phyloP scores from a whole-genome alignment of 2,329 filamentous ascomycete genomes.

The Cryphonectria parasitica region DNA sequence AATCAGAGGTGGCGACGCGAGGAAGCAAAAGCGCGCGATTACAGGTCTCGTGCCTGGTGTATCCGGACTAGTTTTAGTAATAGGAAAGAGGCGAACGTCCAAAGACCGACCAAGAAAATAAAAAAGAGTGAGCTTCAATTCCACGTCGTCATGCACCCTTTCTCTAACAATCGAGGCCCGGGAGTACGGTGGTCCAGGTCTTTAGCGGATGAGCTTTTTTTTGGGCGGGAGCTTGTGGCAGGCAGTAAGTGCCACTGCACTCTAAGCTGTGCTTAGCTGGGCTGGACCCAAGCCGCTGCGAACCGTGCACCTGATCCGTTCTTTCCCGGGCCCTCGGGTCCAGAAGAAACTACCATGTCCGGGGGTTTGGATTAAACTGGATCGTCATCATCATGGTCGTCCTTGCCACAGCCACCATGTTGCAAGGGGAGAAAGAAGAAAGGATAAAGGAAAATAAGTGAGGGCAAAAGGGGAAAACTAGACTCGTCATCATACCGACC shows the following conservation, averaged over 20 bases:
- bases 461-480: neutral
- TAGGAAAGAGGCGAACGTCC: neutral
- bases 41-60: slow-evolving; percentile 15
- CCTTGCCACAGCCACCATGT: neutral
- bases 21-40: slow-evolving; percentile 14
- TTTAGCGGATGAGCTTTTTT: slow-evolving; percentile 23
- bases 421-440: neutral
- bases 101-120: neutral
- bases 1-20: slow-evolving; percentile 14
- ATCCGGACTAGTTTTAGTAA: slow-evolving; percentile 3
- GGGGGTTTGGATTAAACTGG: neutral
- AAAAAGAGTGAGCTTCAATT: slow-evolving; percentile 12
- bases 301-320: slow-evolving; percentile 15
- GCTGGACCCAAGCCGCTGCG: slow-evolving; percentile 13
- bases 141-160: slow-evolving; percentile 19
- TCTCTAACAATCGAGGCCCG: neutral
- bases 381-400: neutral
- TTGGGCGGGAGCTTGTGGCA: slow-evolving; percentile 18
- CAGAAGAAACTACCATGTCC: neutral
- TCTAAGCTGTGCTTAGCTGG: slow-evolving; percentile 10
- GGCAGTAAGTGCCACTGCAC: neutral
- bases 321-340: slow-evolving; percentile 19
- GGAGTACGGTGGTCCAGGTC: neutral
- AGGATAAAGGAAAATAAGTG: neutral
- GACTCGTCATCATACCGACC: neutral